A percentile compares a stretch with the other conserved stretches of the same genome.
phyloP scores from a whole-genome alignment of 2,329 filamentous ascomycete genomes.

The Tolypocladium capitatum region DNA sequence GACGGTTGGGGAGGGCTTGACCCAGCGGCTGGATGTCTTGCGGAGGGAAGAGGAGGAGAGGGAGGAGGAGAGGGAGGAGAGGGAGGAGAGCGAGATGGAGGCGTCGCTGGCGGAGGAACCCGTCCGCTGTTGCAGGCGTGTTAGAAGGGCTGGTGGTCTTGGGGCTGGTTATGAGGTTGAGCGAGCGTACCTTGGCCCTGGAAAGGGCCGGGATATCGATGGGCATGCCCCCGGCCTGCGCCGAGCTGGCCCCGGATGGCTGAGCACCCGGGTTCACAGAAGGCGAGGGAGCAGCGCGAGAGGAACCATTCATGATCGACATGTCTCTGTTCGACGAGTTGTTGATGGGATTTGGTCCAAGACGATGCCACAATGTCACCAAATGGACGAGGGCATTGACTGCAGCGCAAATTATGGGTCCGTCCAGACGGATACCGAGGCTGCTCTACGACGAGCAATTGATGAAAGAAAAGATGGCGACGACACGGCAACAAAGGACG shows the following conservation, averaged over 20 bases:
- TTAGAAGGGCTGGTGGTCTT: constrained; percentile 7
- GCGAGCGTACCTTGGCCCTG: constrained; percentile 11
- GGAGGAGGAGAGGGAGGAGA: constrained; percentile 6
- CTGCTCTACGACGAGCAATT: not conserved
- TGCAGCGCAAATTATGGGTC: too few relatives aligned
- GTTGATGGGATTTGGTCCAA: not conserved
- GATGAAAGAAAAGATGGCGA: not conserved
- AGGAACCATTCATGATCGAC: not conserved
- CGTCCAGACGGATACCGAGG: not conserved
- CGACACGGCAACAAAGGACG: not conserved
- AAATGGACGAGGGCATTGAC: not conserved
- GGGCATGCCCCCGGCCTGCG: constrained; percentile 4
- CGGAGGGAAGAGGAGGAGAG: constrained; percentile 14
- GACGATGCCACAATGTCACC: not conserved
- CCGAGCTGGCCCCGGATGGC: not conserved
- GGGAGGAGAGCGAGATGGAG: constrained; percentile 5
- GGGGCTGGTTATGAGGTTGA: not conserved
- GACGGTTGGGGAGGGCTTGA: constrained; percentile 26
- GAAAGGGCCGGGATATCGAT: constrained; percentile 7
- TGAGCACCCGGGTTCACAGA: constrained; percentile 4
- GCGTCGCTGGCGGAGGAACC: constrained; percentile 17
- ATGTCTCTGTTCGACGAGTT: not conserved
- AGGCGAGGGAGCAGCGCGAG: constrained; percentile 5
- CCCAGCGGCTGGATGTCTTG: constrained; percentile 17
- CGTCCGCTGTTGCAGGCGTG: constrained; percentile 11